A percentile compares a stretch with the other conserved stretches of the same genome.
Evolutionary conservation across 257 asterid genomes (phyloP).

Genomic region (Lithospermum erythrorhizon): DNA sequence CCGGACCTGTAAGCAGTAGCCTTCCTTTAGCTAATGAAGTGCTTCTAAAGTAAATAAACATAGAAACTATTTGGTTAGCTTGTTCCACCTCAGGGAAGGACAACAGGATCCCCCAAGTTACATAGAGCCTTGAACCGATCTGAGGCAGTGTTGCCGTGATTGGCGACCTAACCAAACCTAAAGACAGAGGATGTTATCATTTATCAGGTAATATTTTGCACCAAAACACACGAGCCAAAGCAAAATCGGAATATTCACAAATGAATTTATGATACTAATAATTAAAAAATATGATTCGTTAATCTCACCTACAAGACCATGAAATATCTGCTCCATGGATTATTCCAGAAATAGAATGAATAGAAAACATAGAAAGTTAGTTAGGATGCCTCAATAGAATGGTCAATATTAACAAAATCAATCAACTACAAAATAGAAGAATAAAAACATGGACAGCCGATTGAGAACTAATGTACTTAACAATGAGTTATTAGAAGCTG

Average conservation of each 20-base stretch:
- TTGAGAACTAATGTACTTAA: too few species aligned
- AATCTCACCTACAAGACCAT: constrained; percentile 34
- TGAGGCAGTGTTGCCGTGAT: constrained; percentile 83
- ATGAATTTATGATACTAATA: not conserved
- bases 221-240: not conserved
- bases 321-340: constrained; percentile 27
- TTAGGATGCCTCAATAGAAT: not conserved
- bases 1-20: constrained; percentile 25
- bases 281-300: not conserved
- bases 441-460: not conserved
- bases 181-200: not conserved
- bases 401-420: not conserved
- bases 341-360: not conserved
- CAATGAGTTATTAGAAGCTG: too few species aligned
- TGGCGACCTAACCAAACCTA: constrained; percentile 86
- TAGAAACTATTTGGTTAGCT: not conserved
- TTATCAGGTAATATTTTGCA: not conserved
- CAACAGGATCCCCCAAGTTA: constrained; percentile 80
- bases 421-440: too few species aligned
- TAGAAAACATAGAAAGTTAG: constrained; percentile 4
- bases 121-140: constrained; percentile 67
- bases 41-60: not conserved
- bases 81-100: constrained; percentile 65
- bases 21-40: not conserved
- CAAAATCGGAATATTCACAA: too few species aligned